Conservation (phyloP, 164 flowering plant species). For the Platanus orientalis region DNA sequence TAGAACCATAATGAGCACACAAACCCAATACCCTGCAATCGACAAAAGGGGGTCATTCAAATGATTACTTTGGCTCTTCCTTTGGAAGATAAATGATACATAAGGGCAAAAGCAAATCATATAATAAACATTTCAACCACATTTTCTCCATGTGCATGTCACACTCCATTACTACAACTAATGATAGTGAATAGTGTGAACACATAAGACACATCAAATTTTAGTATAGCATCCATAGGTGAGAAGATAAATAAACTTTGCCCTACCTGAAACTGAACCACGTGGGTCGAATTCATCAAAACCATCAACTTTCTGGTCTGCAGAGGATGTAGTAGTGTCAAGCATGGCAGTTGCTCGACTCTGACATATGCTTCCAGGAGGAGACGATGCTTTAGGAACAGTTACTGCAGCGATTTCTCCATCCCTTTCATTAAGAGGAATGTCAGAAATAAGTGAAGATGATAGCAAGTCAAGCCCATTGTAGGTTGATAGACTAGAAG, state of each 20-base stretch:
- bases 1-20: no score
- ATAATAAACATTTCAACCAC: no score
- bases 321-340: conserved; percentile 32
- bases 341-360: conserved; percentile 25
- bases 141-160: no score
- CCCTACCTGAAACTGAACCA: conserved; percentile 50
- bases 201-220: neutral
- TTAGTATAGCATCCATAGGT: neutral
- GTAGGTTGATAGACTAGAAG: neutral
- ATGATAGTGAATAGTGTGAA: no score
- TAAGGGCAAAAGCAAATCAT: no score
- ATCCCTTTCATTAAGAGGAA: conserved; percentile 37
- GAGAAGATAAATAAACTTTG: neutral
- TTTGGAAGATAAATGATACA: no score
- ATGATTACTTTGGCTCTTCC: no score
- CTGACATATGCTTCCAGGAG: conserved; percentile 32
- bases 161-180: no score
- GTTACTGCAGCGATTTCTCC: conserved; percentile 43
- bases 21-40: no score
- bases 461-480: neutral
- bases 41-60: no score
- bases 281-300: conserved; percentile 97
- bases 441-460: conserved; percentile 10
- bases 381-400: conserved; percentile 53
- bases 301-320: conserved; percentile 34